phyloP scores from a whole-genome alignment of 305 asterid species.

The Fraxinus ornus region DNA sequence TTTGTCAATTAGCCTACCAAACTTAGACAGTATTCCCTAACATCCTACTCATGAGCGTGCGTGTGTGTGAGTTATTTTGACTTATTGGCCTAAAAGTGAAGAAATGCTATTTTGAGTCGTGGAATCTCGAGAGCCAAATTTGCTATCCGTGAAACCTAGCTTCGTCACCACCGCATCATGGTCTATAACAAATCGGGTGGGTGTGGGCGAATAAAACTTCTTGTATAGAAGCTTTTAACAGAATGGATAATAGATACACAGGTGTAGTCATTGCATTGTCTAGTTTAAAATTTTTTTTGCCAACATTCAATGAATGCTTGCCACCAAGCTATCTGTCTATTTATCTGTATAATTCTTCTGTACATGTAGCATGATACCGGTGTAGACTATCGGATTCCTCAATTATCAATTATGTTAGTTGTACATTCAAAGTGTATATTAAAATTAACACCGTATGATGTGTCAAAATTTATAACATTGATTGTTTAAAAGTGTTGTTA shows the following conservation, averaged over 20 bases:
- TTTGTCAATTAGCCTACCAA: too few species aligned
- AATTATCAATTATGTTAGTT: too few species aligned
- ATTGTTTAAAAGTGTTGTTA: too few species aligned
- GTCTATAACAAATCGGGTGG: background rate
- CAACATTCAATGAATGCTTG: background rate
- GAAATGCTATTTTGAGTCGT: too few species aligned
- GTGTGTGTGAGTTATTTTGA: background rate
- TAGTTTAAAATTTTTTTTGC: background rate
- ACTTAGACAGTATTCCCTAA: background rate
- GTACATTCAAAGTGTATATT: too few species aligned
- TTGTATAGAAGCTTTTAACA: background rate
- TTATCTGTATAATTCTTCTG: background rate
- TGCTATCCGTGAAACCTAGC: background rate
- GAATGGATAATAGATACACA: background rate
- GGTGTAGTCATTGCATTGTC: background rate
- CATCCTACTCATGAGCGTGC: background rate
- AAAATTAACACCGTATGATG: too few species aligned
- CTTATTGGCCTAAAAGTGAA: too few species aligned
- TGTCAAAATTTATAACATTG: too few species aligned
- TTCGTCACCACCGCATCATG: background rate
- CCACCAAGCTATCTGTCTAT: background rate
- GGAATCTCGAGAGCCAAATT: background rate
- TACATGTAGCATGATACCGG: background rate
- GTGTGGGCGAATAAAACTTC: background rate
- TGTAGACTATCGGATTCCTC: too few species aligned